Base-by-base conservation (phyloP, 192 early-diverging fungal genomes). In the Podila epigama region DNA sequence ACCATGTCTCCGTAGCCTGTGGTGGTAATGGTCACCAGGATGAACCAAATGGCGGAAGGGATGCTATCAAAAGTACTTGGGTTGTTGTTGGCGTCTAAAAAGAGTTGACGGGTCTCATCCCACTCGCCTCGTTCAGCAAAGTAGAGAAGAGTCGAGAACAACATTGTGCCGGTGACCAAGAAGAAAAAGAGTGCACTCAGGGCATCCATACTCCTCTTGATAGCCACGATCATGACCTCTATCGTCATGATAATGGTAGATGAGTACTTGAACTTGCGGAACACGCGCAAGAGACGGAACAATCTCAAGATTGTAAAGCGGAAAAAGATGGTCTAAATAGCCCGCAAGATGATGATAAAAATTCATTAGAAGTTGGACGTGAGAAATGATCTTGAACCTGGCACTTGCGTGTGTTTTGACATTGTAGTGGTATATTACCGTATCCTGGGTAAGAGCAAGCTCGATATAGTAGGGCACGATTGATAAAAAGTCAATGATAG, bases 381-480 rank as follows among this genome's bases (percentile, higher is more conserved):
- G n/a, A n/a, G n/a, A n/a, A n/a, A n/a, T n/a, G n/a, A n/a, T n/a
- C n/a, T n/a, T n/a, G 18, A 66, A 41, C 29, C n/a, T 18, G 28
- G 35, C 27, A 53, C 50, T 39, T 31, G 13, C 27, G 28, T 15
- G 28, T 3, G 11, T 15, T 51, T 25, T 27, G 2, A 2, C 2
- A 42, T 53, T n/a, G 6, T 18, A 32, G 33, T 32, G 50, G 34
- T 35, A 27, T 20, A 59, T 72, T 81, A 85, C 84, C 48, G 52
- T 65, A 28, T 90, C 90, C 40, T 81, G 79, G 34, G 85, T 81
- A 36, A 89, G 64, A 1, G 84, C 59, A 28, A 93, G 69, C 66
- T 93, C 92, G 36, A 93, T 83, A 71, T 91, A 93, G 67, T 89
- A 93, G n/a, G 92, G 92, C 29, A 91, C 68, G 59, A 93, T 91